Percentiles rank a stretch among this genome's conserved stretches.
phyloP scores from a whole-genome alignment of 192 early-diverging fungal genomes.

The Cladochytrium replicatum region DNA sequence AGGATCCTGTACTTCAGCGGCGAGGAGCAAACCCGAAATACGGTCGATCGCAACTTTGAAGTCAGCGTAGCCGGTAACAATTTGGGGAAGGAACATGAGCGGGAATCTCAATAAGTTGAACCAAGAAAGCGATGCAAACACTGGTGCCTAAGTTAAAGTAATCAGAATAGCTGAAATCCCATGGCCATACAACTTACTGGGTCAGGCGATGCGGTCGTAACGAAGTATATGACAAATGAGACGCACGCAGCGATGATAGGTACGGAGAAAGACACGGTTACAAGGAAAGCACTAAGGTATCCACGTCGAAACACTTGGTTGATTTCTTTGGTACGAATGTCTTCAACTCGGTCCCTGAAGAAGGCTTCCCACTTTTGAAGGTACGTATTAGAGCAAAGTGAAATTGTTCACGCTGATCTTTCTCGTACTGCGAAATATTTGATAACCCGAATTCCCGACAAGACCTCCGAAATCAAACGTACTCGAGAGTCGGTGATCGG shows the following conservation, averaged over 20 bases:
- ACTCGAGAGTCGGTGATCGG: slow-evolving; percentile 65
- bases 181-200: too few relatives aligned
- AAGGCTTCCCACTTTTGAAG: slow-evolving; percentile 55
- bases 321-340: slow-evolving; percentile 33
- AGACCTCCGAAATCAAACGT: slow-evolving; percentile 56
- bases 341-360: slow-evolving; percentile 59
- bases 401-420: too few relatives aligned
- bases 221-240: slow-evolving; percentile 35
- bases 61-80: slow-evolving; percentile 35
- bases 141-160: too few relatives aligned
- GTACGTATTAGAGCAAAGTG: too few relatives aligned
- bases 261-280: slow-evolving; percentile 37
- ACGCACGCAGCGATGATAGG: slow-evolving; percentile 31
- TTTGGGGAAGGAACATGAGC: slow-evolving; percentile 43
- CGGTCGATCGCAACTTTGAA: slow-evolving; percentile 38
- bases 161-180: too few relatives aligned
- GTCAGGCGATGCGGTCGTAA: slow-evolving; percentile 16
- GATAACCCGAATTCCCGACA: slow-evolving; percentile 64
- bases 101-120: slow-evolving; percentile 37
- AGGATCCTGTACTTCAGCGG: slow-evolving; percentile 49
- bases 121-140: slow-evolving; percentile 41
- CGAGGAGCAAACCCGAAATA: slow-evolving; percentile 42
- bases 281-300: slow-evolving; percentile 26
- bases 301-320: slow-evolving; percentile 22
- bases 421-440: slow-evolving; percentile 72